Conservation (phyloP, 2,329 filamentous ascomycete genomes). For the Neonectria hederae region DNA sequence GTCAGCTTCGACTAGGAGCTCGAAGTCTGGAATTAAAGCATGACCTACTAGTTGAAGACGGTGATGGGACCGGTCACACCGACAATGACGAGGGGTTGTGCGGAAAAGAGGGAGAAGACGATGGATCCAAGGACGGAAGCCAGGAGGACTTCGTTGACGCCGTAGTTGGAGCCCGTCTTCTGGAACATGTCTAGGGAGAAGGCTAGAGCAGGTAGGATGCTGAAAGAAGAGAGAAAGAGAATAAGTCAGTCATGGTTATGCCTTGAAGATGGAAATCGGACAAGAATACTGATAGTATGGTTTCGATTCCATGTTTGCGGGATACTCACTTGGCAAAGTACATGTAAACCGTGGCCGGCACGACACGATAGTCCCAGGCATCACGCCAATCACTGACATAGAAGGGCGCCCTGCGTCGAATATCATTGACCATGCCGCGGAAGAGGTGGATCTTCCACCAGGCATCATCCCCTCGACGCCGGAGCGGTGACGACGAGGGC, state of each 20-base stretch:
- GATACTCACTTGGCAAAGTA: conserved; percentile 85
- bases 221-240: conserved; percentile 48
- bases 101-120: conserved; percentile 81
- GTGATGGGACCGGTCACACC: conserved; percentile 92
- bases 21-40: background rate
- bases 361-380: conserved; percentile 89
- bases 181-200: conserved; percentile 95
- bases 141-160: conserved; percentile 91
- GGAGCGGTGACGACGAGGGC: background rate
- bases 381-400: conserved; percentile 86
- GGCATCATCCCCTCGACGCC: conserved; percentile 23
- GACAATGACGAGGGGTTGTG: conserved; percentile 89
- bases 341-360: conserved; percentile 91
- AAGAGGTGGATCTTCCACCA: conserved; percentile 84
- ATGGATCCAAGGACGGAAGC: conserved; percentile 84
- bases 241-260: conserved; percentile 20
- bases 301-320: background rate
- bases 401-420: conserved; percentile 77
- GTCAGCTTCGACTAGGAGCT: conserved; percentile 12
- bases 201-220: conserved; percentile 85
- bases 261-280: background rate
- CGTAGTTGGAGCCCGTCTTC: conserved; percentile 84
- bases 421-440: conserved; percentile 81
- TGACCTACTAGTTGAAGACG: conserved; percentile 82
- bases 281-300: conserved; percentile 29